phyloP scores from a whole-genome alignment of 495 filamentous ascomycete species.

The Letharia lupina region DNA sequence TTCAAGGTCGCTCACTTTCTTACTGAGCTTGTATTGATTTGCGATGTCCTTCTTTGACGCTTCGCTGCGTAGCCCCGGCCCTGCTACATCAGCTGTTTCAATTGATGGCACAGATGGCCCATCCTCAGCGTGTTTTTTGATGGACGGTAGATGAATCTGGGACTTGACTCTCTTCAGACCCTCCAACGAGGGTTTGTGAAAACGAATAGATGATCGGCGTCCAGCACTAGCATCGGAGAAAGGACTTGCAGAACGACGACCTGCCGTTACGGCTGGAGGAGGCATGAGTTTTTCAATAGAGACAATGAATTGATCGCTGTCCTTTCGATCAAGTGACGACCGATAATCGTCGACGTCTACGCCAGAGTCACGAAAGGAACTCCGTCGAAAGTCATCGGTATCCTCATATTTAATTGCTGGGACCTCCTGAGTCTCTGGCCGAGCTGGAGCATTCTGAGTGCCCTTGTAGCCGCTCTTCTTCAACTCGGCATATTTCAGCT shows the following conservation, averaged over 20 bases:
- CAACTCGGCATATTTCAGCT: slow-evolving; percentile 51
- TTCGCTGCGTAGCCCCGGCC: slow-evolving; percentile 36
- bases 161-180: slow-evolving; percentile 34
- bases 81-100: slow-evolving; percentile 14
- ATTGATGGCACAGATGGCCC: slow-evolving; percentile 13
- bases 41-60: slow-evolving; percentile 53
- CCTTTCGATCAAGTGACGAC: slow-evolving; percentile 16
- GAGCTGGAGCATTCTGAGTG: slow-evolving; percentile 22
- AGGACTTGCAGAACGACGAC: slow-evolving; percentile 18
- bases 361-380: slow-evolving; percentile 27
- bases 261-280: slow-evolving; percentile 5
- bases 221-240: slow-evolving; percentile 14
- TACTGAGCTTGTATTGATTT: slow-evolving; percentile 53
- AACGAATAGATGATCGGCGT: slow-evolving; percentile 18
- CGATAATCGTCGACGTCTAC: slow-evolving; percentile 26
- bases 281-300: slow-evolving; percentile 18
- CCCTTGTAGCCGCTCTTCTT: slow-evolving; percentile 51
- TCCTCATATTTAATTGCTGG: slow-evolving; percentile 19
- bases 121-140: slow-evolving; percentile 27
- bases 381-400: slow-evolving; percentile 5
- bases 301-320: slow-evolving; percentile 9
- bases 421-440: not conserved
- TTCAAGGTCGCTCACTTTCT: slow-evolving; percentile 59
- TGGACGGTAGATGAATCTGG: slow-evolving; percentile 30
- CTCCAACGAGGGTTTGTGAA: slow-evolving; percentile 28